Conservation (phyloP, 345 rosid species). For the Hirschfeldia incana region DNA sequence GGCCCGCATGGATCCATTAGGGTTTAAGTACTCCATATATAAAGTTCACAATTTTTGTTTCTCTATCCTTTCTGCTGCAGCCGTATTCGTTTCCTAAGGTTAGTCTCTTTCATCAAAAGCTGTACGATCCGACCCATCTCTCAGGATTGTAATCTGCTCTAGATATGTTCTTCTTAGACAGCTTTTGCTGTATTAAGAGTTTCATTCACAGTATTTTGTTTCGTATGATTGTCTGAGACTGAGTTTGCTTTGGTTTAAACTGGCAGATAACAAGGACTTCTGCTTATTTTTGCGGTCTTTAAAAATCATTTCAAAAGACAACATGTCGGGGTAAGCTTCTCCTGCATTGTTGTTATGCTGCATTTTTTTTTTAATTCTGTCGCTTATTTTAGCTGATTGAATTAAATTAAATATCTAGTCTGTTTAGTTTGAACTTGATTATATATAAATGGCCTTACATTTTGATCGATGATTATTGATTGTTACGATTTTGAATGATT, state of each 20-base stretch:
- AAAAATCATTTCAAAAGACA: conserved; percentile 19
- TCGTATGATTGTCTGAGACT: neutral
- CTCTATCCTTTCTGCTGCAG: conserved; percentile 30
- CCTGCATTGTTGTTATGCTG: neutral
- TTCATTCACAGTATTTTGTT: neutral
- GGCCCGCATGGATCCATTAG: conserved; percentile 16
- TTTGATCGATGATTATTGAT: too few relatives aligned
- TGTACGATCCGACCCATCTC: neutral
- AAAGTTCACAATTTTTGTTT: neutral
- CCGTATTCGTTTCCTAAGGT: conserved; percentile 38
- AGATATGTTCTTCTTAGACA: neutral
- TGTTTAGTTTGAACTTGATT: neutral
- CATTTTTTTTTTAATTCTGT: neutral
- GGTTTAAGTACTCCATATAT: conserved; percentile 30
- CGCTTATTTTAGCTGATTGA: neutral
- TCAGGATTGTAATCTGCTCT: neutral
- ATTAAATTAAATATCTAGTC: neutral
- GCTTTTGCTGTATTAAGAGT: neutral
- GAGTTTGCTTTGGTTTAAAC: neutral
- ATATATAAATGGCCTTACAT: neutral
- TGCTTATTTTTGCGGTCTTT: neutral
- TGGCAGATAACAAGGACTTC: conserved; percentile 25
- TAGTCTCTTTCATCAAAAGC: neutral
- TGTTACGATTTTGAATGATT: too few relatives aligned
- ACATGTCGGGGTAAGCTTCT: conserved; percentile 1